Base-by-base conservation (phyloP, 2,329 filamentous ascomycete genomes). In the Cordyceps cicadae region DNA sequence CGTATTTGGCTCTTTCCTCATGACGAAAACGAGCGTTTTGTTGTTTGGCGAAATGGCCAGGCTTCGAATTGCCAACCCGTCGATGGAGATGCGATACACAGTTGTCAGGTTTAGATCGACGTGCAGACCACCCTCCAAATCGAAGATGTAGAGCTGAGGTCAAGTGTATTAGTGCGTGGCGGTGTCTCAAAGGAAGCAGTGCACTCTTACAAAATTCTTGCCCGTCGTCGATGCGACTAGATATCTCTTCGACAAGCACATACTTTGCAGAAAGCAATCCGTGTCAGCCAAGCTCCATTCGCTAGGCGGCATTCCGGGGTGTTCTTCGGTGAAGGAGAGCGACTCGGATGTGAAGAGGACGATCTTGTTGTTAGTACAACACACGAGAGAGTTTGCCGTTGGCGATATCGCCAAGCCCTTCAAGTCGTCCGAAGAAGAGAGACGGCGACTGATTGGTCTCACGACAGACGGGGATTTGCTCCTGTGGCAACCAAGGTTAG, bases 391-490 rank as follows among this genome's bases (percentile, higher is more conserved):
- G 24, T 62, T 65, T 14, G 65, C 69, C 43, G 66, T 64, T 3
- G 68, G 68, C 2, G 70, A 69, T 32, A 71, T 69, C 9, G 62
- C 65, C 29, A 68, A 69, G 21, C 67, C 68, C 54, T 70, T 71
- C 61, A 68, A 67, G 15, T 63, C 64, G 17, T 39, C 66, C 61
- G 34, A 59, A 54, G 46, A 53, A 37, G 43, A 21, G 59, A 63
- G 37, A 66, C 45, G 24, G 60, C 49, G 50, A 49, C 59, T 48
- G 8, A 26, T 41, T 1, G 48, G 32, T 37, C 48, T 56, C 2
- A 29, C n/a, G 3, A 24, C 24, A 3, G 29, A 34, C 2, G 41
- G n/a, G 37, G 54, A 26, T 34, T 54, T 61, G 39, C 17, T 58
- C 54, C 49, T 51, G 12, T 43, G 6, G 45, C 24, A 29, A 8